A percentile compares a stretch with the other conserved stretches of the same genome.
Conservation (phyloP, 2,329 filamentous ascomycete genomes). For the Botryotinia globosa region DNA sequence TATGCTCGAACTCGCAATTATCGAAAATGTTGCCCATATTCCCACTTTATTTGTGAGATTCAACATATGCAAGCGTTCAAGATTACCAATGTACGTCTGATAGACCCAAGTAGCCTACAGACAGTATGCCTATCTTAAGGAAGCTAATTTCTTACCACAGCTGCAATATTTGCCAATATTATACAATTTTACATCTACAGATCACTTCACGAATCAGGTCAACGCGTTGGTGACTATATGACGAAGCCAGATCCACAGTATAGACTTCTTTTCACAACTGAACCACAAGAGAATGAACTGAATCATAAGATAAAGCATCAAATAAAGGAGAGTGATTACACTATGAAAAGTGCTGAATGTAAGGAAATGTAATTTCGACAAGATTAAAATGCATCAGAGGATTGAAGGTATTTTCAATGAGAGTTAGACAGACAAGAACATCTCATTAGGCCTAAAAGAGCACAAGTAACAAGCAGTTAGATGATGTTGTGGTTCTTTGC, state of each 20-base stretch:
- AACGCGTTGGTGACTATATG: accelerated
- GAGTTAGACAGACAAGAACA: background rate
- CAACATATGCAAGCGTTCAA: background rate
- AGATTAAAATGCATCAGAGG: background rate
- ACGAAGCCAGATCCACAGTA: background rate
- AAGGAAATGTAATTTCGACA: background rate
- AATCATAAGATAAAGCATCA: background rate
- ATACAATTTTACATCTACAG: background rate
- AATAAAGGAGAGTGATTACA: background rate
- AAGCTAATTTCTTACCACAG: background rate
- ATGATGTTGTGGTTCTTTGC: background rate
- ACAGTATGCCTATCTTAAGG: background rate
- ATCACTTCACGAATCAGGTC: background rate
- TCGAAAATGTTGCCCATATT: background rate
- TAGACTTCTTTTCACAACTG: background rate
- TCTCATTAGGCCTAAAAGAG: background rate
- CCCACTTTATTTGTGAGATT: background rate
- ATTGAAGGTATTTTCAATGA: too few relatives aligned
- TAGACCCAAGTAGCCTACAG: background rate
- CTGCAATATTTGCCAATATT: background rate
- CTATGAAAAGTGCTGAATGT: accelerated
- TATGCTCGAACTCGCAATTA: background rate
- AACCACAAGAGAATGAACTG: background rate
- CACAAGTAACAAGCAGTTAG: background rate
- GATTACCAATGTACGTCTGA: background rate